A percentile compares a stretch with the other conserved stretches of the same genome.
Evolutionary conservation across 2,329 filamentous ascomycete species (phyloP).

Genomic region (Colletotrichum cordylinicola): DNA sequence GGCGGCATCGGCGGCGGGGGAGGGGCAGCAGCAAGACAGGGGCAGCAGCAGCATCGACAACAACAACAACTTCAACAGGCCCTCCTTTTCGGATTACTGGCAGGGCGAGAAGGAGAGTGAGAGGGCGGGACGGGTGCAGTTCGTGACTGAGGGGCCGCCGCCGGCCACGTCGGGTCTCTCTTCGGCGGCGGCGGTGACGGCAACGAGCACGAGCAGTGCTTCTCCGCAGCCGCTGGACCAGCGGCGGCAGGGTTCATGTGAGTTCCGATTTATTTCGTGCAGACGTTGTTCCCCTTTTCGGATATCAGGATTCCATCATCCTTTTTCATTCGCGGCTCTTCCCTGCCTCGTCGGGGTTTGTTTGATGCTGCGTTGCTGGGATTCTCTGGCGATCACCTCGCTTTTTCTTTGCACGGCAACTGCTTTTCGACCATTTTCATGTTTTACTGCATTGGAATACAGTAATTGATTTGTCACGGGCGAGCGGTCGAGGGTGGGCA

Average conservation of each 20-base stretch:
- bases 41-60: not conserved
- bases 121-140: constrained; percentile 36
- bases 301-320: constrained; percentile 1
- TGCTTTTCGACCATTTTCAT: not conserved
- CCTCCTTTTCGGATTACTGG: constrained; percentile 55
- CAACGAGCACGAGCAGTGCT: not conserved
- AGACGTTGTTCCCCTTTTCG: not conserved
- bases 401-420: not conserved
- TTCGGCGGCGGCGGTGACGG: not conserved
- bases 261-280: not conserved
- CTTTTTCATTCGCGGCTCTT: not conserved
- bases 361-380: not conserved
- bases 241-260: constrained; percentile 7
- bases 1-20: not conserved
- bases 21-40: not conserved
- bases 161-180: constrained; percentile 19
- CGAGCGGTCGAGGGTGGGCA: not conserved
- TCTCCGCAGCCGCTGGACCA: not conserved
- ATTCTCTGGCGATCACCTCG: not conserved
- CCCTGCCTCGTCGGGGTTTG: not conserved
- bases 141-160: constrained; percentile 36
- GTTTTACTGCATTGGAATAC: not conserved
- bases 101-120: constrained; percentile 46
- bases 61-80: constrained; percentile 31
- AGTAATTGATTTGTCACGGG: not conserved